Evolutionary conservation across 2,329 filamentous ascomycete genomes (phyloP), one percentile per base, ranked within the genome.

Genomic region (Claviceps cyperi): DNA sequence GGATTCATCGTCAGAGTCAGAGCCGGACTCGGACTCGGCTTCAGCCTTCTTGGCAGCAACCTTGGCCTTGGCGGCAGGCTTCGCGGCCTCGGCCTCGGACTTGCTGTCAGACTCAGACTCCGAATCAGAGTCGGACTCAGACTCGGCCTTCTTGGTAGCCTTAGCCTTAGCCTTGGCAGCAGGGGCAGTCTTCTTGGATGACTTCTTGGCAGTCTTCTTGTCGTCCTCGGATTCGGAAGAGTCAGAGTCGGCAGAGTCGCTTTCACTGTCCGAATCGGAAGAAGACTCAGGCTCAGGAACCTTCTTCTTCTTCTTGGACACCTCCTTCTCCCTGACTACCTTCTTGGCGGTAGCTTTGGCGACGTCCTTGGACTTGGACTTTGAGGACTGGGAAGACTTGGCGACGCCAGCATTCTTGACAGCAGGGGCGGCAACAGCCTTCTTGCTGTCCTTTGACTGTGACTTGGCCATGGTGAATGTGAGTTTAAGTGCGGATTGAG

Each of bases 401-500:
- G 76, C 77, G 60, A 86, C 74, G 56, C 77, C 77, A 57, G 74
- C 80, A 59, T 74, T 75, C 74, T 86, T 86, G 67, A 81, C 79
- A 58, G 69, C 63, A 60, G 73, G 62, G 54, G 69, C 66, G 57
- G 74, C 62, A 70, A 78, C 78, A 57, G 67, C 72, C 64, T 74
- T 64, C 65, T 70, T 77, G 65, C 72, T 63, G 51, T 66, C 63
- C 65, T 69, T 70, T 63, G 81, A 75, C 72, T 84, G 84, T 50
- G 73, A 69, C 70, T 84, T 84, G 66, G 73, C 79, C 81, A 84
- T 84, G 66, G 58, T 44, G 17, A 41, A 21, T 19, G 1, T 35
- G 15, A 17, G 15, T 46, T 17, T 11, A 38, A 13, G 15, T 38
- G 21, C 5, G 17, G 14, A 45, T n/a, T 35, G 15, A 7, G 28